Conservation (phyloP, 306 rosid species). For the Sphenostylis stenocarpa region DNA sequence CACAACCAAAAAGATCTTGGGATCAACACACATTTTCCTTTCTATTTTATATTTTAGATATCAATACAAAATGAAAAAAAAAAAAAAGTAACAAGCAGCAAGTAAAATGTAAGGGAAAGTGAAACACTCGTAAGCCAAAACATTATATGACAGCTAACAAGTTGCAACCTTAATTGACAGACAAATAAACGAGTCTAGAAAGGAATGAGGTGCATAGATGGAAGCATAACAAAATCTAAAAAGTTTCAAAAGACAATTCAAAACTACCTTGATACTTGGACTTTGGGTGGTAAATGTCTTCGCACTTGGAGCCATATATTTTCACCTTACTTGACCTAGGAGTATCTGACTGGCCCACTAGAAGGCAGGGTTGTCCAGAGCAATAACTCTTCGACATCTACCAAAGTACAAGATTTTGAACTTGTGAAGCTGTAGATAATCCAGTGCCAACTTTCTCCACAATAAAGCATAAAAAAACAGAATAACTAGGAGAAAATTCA, state of each 20-base stretch:
- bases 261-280: conserved; percentile 91
- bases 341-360: conserved; percentile 79
- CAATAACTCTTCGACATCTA: conserved; percentile 88
- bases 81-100: background rate
- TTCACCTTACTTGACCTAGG: conserved; percentile 73
- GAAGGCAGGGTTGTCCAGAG: conserved; percentile 83
- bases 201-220: background rate
- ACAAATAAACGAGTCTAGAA: background rate
- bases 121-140: background rate
- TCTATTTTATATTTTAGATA: background rate
- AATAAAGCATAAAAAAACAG: conserved; percentile 11
- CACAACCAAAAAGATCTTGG: background rate
- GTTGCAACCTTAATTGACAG: background rate
- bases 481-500: conserved; percentile 29
- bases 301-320: conserved; percentile 82
- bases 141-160: background rate
- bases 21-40: background rate
- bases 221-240: background rate
- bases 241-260: background rate
- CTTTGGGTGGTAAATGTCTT: conserved; percentile 79
- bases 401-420: conserved; percentile 78
- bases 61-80: background rate
- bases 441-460: conserved; percentile 17
- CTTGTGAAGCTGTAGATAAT: conserved; percentile 62
- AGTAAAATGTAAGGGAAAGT: background rate